These are phyloP conservation scores for Pseudopithomyces chartarum DNA, from an alignment of 2,329 filamentous ascomycete genomes.

Conservation along the genomic window DNA sequence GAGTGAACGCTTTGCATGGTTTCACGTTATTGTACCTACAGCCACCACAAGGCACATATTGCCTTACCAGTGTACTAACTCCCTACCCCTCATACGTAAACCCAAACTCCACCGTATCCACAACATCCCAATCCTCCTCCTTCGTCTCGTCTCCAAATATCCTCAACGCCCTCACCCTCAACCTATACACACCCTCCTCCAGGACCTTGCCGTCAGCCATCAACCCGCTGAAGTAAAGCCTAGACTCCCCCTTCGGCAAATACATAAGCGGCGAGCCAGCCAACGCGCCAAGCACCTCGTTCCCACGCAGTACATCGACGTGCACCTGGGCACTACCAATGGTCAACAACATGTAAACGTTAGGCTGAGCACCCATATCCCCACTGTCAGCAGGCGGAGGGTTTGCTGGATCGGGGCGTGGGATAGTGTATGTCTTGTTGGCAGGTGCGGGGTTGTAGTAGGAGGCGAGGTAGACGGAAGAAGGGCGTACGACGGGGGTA, in stretches of 20 bases:
- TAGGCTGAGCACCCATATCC: not conserved
- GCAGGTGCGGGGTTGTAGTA: constrained; percentile 10
- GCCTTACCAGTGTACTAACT: too few relatives aligned
- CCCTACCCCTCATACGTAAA: constrained; percentile 1
- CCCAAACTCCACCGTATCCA: constrained; percentile 5
- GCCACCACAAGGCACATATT: too few relatives aligned
- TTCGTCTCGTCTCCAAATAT: not conserved
- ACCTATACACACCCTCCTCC: not conserved
- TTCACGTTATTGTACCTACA: too few relatives aligned
- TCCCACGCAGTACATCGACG: not conserved
- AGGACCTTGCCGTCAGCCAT: not conserved
- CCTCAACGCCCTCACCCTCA: not conserved
- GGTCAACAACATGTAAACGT: not conserved
- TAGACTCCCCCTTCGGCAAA: not conserved
- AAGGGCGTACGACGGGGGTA: constrained; percentile 8
- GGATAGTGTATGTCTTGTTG: constrained; percentile 15
- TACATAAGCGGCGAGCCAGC: not conserved
- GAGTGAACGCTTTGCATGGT: too few relatives aligned
- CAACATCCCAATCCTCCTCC: constrained; percentile 9
- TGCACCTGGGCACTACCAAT: not conserved
- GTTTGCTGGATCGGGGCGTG: constrained; percentile 18
- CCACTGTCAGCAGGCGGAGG: constrained; percentile 10
- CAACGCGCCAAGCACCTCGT: not conserved
- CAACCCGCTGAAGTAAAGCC: not conserved
- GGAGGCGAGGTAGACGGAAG: constrained; percentile 15